Conservation (phyloP, 108 stramenopile genomes). For the Stephanodiscus triporus region DNA sequence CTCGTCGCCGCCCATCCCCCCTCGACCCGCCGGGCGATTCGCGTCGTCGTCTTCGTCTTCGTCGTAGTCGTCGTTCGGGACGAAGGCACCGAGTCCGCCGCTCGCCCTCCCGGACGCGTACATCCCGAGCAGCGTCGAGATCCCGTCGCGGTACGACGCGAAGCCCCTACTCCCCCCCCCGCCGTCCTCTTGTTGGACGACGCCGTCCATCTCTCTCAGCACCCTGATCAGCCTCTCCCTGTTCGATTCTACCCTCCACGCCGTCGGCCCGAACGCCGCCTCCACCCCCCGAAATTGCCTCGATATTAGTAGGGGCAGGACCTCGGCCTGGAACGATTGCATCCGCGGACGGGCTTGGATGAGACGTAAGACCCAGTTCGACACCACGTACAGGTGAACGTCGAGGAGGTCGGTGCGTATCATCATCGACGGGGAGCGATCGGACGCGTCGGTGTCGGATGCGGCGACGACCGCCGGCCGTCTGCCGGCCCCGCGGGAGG, state of each 20-base stretch:
- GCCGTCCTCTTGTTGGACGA: neutral
- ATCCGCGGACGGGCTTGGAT: slow-evolving; percentile 49
- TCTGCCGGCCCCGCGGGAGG: too few species aligned
- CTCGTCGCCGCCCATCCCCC: neutral
- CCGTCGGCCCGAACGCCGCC: slow-evolving; percentile 63
- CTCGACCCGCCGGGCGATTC: neutral
- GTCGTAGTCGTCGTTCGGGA: slow-evolving; percentile 22
- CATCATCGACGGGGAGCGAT: slow-evolving; percentile 35
- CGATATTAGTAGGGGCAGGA: slow-evolving; percentile 74
- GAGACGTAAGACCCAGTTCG: slow-evolving; percentile 80
- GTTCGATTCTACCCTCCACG: neutral
- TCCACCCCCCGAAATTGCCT: slow-evolving; percentile 74
- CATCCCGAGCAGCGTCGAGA: slow-evolving; percentile 32
- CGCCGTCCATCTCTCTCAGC: slow-evolving; percentile 27
- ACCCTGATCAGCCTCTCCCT: slow-evolving; percentile 20
- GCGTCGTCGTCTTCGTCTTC: slow-evolving; percentile 35
- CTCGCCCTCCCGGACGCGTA: slow-evolving; percentile 22
- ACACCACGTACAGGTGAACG: slow-evolving; percentile 80
- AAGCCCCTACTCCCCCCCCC: neutral
- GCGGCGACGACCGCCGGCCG: slow-evolving; percentile 3
- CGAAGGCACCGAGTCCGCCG: slow-evolving; percentile 24
- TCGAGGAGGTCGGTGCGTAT: slow-evolving; percentile 63
- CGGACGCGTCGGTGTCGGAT: slow-evolving; percentile 26
- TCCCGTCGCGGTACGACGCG: neutral
- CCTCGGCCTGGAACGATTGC: slow-evolving; percentile 63